Conservation (phyloP, 1,284 basidiomycete genomes). For the Microbotryum silenes-acaulis region DNA sequence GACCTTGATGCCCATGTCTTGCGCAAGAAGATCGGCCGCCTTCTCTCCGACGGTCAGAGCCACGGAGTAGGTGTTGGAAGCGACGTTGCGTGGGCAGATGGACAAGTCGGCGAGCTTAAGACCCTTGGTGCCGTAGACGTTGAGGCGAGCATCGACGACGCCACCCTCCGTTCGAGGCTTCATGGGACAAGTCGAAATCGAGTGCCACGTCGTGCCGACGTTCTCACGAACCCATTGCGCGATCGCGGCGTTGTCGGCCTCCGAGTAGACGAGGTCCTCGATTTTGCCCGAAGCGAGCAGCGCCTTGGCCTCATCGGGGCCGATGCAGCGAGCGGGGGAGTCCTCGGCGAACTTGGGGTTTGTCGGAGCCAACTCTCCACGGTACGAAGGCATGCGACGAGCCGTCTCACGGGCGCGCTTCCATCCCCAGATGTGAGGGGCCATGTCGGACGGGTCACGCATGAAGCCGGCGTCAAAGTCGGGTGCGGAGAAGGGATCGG, state of each 20-base stretch:
- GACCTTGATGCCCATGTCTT: slow-evolving; percentile 42
- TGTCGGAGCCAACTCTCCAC: slow-evolving; percentile 47
- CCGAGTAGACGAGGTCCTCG: slow-evolving; percentile 50
- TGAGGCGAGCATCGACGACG: slow-evolving; percentile 55
- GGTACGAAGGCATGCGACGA: slow-evolving; percentile 52
- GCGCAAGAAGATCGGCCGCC: slow-evolving; percentile 47
- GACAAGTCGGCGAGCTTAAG: slow-evolving; percentile 48
- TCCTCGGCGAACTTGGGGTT: slow-evolving; percentile 51
- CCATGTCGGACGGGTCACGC: slow-evolving; percentile 47
- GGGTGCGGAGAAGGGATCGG: slow-evolving; percentile 32
- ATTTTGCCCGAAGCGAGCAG: slow-evolving; percentile 45
- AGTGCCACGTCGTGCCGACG: slow-evolving; percentile 36
- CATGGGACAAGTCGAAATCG: slow-evolving; percentile 54
- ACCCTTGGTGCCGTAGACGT: slow-evolving; percentile 55
- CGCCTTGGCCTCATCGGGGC: slow-evolving; percentile 22
- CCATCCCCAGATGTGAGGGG: slow-evolving; percentile 51
- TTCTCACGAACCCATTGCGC: slow-evolving; percentile 45
- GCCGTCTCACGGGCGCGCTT: slow-evolving; percentile 50
- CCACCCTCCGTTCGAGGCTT: slow-evolving; percentile 52
- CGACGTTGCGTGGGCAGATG: neutral
- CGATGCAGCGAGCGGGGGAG: slow-evolving; percentile 45
- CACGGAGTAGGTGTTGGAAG: slow-evolving; percentile 49
- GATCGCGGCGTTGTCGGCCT: slow-evolving; percentile 51
- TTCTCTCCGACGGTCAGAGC: slow-evolving; percentile 50
- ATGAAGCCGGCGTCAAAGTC: slow-evolving; percentile 34